A percentile compares a stretch with the other conserved stretches of the same genome.
These are phyloP conservation scores for Puya raimondii DNA, from an alignment of 176 grass and related monocot species.

Conservation along the genomic window DNA sequence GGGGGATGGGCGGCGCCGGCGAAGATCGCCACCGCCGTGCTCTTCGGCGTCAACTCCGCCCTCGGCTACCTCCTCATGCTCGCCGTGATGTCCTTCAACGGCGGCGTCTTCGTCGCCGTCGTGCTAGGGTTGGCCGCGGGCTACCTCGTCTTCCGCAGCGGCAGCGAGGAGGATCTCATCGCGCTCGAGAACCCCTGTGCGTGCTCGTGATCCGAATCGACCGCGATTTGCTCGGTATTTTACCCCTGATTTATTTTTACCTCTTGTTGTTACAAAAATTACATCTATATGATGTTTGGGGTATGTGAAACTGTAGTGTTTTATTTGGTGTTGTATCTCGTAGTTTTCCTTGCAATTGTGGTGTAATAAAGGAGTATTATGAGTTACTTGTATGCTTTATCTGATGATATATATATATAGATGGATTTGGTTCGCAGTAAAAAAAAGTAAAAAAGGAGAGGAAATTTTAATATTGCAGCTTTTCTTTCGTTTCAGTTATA, in stretches of 20 bases:
- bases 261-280: neutral
- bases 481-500: no score
- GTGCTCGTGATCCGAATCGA: slow-evolving; percentile 37
- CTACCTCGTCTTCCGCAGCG: slow-evolving; percentile 76
- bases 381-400: no score
- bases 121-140: slow-evolving; percentile 61
- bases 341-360: no score
- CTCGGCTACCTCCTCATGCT: slow-evolving; percentile 95
- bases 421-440: no score
- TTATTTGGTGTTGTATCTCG: no score
- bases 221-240: neutral
- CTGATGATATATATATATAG: no score
- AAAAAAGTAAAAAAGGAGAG: no score
- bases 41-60: slow-evolving; percentile 79
- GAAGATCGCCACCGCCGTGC: slow-evolving; percentile 31
- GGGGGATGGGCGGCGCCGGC: slow-evolving; percentile 1
- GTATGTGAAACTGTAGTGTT: no score
- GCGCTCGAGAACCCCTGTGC: slow-evolving; percentile 69
- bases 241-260: neutral
- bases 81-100: slow-evolving; percentile 97
- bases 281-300: no score
- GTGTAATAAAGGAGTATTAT: no score
- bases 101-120: slow-evolving; percentile 66
- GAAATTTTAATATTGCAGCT: no score
- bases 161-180: slow-evolving; percentile 52